Conservation (phyloP, 371 early-diverging fungal species). For the Conidiobolus incongruus region DNA sequence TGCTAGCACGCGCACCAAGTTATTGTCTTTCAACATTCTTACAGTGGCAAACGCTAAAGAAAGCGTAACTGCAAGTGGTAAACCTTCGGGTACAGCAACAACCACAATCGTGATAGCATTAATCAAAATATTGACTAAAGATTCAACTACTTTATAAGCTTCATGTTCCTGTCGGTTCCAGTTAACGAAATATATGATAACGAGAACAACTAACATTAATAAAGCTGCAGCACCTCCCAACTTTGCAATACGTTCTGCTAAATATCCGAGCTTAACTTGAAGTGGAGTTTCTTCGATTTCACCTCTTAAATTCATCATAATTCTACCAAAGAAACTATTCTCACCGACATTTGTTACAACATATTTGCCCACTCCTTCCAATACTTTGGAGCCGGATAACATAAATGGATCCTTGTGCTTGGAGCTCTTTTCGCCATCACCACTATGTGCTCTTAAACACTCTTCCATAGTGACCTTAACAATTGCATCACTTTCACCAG, state of each 20-base stretch:
- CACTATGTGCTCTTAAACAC: neutral
- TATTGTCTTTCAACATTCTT: no score
- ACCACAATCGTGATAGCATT: conserved; percentile 46
- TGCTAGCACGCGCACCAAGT: conserved; percentile 62
- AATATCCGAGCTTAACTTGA: conserved; percentile 32
- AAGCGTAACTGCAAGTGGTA: conserved; percentile 56
- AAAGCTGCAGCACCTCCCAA: conserved; percentile 38
- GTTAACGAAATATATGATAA: conserved; percentile 26
- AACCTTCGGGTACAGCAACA: conserved; percentile 60
- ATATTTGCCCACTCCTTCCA: conserved; percentile 52
- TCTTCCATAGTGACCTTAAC: conserved; percentile 28
- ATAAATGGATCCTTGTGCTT: conserved; percentile 37
- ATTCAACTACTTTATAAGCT: conserved; percentile 13
- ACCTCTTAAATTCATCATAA: conserved; percentile 42
- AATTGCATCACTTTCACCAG: no score
- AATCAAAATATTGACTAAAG: conserved; percentile 32
- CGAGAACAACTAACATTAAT: conserved; percentile 30
- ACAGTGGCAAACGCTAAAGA: conserved; percentile 51
- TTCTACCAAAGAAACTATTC: conserved; percentile 50
- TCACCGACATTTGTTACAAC: conserved; percentile 43
- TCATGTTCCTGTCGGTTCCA: conserved; percentile 2
- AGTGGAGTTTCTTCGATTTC: conserved; percentile 29
- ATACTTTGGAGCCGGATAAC: conserved; percentile 43
- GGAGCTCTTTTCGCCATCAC: conserved; percentile 7
- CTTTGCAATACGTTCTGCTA: conserved; percentile 46